Base-by-base conservation (phyloP, 371 early-diverging fungal genomes). In the Mucor mucedo region DNA sequence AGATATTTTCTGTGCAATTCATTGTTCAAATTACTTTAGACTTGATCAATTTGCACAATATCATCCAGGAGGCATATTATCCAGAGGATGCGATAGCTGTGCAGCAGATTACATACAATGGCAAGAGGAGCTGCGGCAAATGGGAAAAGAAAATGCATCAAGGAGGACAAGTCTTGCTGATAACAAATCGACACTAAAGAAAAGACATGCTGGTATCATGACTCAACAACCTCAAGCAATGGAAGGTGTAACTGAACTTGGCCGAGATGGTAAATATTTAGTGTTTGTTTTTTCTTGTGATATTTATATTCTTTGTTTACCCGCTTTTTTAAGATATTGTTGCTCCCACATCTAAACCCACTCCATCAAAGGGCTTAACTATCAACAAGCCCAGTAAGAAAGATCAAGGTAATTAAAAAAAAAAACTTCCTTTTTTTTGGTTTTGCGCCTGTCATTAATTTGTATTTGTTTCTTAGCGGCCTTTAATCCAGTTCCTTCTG, bases 181-280 rank as follows among this genome's bases (percentile, higher is more conserved):
- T 1, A 52, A 53, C 10, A 61, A 61, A 70, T 52, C 63, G 30
- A 53, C 44, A 35, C 38, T 47, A 56, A 52, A 27, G 58, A 61
- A 66, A 42, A 62, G 78, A 62, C 70, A 72, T 60, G 68, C 71
- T 48, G 69, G 71, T 35, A 78, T 77, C 55, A 78, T 81, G 82
- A 78, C 82, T 27, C 72, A 66, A n/a, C 77, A 75, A 55, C 82
- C 82, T 41, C 79, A 78, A 44, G 77, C 72, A 4, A 77, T 81
- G 79, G 82, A 81, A 68, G 82, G 82, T 9, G 70, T 81, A 16
- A 75, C 72, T 55, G 82, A 81, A 56, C 69, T 81, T 21, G 76
- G 82, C 32, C 54, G 82, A 62, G 82, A 81, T 64, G 82, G 82
- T 81, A 69, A 52, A n/a, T 47, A 27, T 10, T n/a, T 13, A n/a